Conservation (phyloP, 2,329 filamentous ascomycete species). For the Aspergillus melleus region DNA sequence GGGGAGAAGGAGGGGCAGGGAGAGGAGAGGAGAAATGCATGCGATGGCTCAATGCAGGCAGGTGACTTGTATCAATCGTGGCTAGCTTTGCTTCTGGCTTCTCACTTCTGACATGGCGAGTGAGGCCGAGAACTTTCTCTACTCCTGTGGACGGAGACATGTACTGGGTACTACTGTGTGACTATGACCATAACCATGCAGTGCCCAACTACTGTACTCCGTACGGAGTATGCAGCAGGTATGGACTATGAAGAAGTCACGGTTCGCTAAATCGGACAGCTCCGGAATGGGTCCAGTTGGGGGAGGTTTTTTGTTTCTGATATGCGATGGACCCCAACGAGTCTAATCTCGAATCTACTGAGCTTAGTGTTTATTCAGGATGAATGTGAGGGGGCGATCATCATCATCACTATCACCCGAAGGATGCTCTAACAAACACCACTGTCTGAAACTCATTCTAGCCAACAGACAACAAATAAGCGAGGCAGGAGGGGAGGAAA, state of each 20-base stretch:
- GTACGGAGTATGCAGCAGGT: neutral
- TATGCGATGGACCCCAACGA: neutral
- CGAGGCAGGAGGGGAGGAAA: neutral
- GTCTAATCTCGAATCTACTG: neutral
- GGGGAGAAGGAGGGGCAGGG: no score
- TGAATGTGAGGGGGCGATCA: no score
- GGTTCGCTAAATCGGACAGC: neutral
- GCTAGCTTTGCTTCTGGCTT: neutral
- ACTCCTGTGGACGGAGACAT: no score
- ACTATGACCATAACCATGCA: neutral
- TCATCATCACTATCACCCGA: neutral
- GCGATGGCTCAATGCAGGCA: neutral
- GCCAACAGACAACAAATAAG: neutral
- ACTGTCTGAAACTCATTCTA: neutral
- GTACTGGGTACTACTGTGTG: no score
- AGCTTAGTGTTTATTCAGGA: no score
- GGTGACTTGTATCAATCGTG: neutral
- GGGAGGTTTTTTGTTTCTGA: neutral
- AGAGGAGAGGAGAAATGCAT: no score
- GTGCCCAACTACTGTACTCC: no score
- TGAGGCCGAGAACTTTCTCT: neutral
- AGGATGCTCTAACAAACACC: neutral
- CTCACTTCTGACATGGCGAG: neutral
- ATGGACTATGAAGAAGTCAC: neutral
- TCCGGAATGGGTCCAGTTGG: neutral